phyloP scores from a whole-genome alignment of 305 asterid genomes.

The Fraxinus sp. region DNA sequence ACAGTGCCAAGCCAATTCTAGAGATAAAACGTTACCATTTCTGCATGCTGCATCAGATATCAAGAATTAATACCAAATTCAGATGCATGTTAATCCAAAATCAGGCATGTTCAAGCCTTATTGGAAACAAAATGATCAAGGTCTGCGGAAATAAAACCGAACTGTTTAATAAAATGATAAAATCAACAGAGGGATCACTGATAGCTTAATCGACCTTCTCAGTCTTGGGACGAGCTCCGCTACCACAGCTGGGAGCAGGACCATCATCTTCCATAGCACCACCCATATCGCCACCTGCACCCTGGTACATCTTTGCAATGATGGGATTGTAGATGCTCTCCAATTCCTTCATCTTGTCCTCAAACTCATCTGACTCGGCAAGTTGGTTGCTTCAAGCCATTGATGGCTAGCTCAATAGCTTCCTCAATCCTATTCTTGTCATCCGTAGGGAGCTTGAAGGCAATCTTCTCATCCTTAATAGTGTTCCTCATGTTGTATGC shows the following conservation, averaged over 20 bases:
- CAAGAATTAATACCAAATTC: background rate
- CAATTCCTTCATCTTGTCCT: slow-evolving; percentile 81
- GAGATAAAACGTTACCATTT: background rate
- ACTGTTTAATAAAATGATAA: background rate
- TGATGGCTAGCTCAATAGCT: slow-evolving; percentile 62
- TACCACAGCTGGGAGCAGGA: slow-evolving; percentile 44
- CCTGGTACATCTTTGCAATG: slow-evolving; percentile 84
- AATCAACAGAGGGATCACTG: background rate
- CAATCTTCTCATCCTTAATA: slow-evolving; percentile 69
- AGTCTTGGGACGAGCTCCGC: slow-evolving; percentile 74
- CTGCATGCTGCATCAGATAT: background rate
- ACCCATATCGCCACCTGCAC: slow-evolving; percentile 62
- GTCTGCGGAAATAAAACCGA: background rate
- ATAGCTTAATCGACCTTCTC: slow-evolving; percentile 74
- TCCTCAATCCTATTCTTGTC: slow-evolving; percentile 80
- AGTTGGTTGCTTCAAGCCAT: slow-evolving; percentile 73
- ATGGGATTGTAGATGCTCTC: slow-evolving; percentile 77
- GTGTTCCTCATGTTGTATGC: slow-evolving; percentile 95
- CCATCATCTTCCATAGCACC: slow-evolving; percentile 59
- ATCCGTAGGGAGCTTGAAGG: slow-evolving; percentile 58
- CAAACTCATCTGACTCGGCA: slow-evolving; percentile 66
- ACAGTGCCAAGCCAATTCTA: background rate
- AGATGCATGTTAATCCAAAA: background rate
- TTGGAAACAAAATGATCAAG: background rate
- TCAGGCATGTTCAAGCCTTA: background rate